Evolutionary conservation across 139 green algal species (phyloP).

Genomic region (Picochlorum sp.): DNA sequence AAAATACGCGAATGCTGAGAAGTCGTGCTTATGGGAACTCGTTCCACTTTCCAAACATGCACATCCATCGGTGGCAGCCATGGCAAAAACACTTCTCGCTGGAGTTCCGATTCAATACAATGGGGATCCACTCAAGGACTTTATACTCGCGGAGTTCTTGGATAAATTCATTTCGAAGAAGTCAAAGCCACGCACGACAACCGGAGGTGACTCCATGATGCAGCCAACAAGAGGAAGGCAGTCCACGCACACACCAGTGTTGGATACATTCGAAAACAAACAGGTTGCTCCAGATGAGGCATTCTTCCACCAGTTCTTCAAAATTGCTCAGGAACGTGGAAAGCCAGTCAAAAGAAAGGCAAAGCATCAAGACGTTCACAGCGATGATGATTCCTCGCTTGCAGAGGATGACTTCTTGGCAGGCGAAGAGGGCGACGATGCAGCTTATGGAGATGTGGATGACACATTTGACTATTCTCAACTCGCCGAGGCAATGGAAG

Average conservation of each 20-base stretch:
- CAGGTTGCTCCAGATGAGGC: constrained; percentile 60
- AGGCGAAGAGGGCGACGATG: constrained; percentile 37
- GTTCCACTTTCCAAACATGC: constrained; percentile 59
- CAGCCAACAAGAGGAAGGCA: constrained; percentile 41
- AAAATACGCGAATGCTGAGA: constrained; percentile 58
- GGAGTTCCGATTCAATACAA: constrained; percentile 70
- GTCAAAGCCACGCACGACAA: constrained; percentile 49
- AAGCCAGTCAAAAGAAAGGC: constrained; percentile 9
- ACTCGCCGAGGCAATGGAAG: constrained; percentile 42
- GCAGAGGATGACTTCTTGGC: constrained; percentile 35
- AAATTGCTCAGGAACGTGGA: constrained; percentile 8
- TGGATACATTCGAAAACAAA: constrained; percentile 24
- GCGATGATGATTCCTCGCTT: constrained; percentile 5
- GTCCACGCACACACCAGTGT: constrained; percentile 6
- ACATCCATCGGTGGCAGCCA: constrained; percentile 80
- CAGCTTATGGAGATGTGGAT: constrained; percentile 19
- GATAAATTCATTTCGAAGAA: constrained; percentile 93
- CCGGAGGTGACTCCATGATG: constrained; percentile 59
- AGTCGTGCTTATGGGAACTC: constrained; percentile 86
- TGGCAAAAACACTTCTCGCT: constrained; percentile 74
- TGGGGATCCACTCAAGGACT: constrained; percentile 83
- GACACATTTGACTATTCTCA: constrained; percentile 46
- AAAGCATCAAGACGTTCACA: constrained; percentile 11
- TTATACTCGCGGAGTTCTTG: constrained; percentile 75
- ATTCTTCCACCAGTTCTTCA: constrained; percentile 79